Base-by-base conservation (phyloP, 176 grass and related monocot species). In the Oryza officinalis region DNA sequence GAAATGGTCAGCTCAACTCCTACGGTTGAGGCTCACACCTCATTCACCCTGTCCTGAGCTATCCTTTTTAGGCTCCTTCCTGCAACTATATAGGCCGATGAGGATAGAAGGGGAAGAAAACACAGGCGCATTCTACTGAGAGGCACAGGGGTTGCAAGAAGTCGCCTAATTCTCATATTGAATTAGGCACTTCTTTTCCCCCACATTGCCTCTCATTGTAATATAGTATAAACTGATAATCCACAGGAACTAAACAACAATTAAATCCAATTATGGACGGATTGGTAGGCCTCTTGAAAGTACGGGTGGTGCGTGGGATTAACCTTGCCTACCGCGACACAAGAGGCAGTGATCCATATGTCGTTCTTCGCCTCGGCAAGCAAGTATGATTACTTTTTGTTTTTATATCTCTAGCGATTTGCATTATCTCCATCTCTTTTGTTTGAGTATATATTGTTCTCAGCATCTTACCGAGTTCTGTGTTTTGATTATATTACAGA, bases 321-420 rank as follows among this genome's bases (percentile, higher is more conserved):
- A 97, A 97, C 85, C 89, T 97, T 23, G 94, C 94, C 65, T 97
- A 93, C 71, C 94, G 94, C 13, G 94, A 97, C 20, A 71, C 91
- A 60, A 88, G 89, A 57, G 92, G 91, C 91, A 97, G 94, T 17
- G 94, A 97, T 86, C 94, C 94, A 5, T 97, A 97, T 70, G 89
- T 97, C 8, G 85, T 94, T 83, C 85, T 97, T 66, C 68, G 87
- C 65, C 80, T 92, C 28, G 91, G 91, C 79, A 89, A 88, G 60
- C 92, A 94, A 89, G 94, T 91, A 47, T 17, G 17, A 25, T 12
- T 32, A 3, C 0, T 31, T 71, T 66, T 66, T 8, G 23, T 67
- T 52, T 13, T 9, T 41, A 30, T 15, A 33, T 18, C 8, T 76
- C 2, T 27, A 28, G 23, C 12, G 27, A 61, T 59, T 69, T 20